These are phyloP conservation scores for Boletus patriciae DNA, from an alignment of 768 basidiomycete species.

Conservation along the genomic window DNA sequence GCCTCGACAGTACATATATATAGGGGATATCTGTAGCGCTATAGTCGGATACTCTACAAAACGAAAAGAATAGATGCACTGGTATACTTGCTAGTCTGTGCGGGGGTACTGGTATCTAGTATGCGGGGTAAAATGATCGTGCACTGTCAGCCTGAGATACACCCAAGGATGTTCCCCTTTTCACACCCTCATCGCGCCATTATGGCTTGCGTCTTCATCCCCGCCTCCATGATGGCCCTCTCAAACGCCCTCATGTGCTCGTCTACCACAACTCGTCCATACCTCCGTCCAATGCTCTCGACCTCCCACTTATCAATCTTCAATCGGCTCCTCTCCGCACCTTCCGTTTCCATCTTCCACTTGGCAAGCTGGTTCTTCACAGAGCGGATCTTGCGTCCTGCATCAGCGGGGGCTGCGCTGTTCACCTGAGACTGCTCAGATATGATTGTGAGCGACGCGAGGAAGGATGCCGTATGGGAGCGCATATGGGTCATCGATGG, in stretches of 20 bases:
- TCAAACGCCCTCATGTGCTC: constrained; percentile 80
- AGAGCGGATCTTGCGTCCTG: constrained; percentile 82
- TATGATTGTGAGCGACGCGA: constrained; percentile 70
- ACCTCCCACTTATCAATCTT: constrained; percentile 83
- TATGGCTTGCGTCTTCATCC: constrained; percentile 74
- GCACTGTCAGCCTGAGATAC: constrained; percentile 6
- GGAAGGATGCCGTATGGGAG: constrained; percentile 70
- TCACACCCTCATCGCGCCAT: constrained; percentile 60
- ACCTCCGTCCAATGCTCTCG: constrained; percentile 42
- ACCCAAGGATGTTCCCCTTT: neutral
- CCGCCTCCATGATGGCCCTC: constrained; percentile 68
- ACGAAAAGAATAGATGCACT: constrained; percentile 17
- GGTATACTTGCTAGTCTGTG: constrained; percentile 21
- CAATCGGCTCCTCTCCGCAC: constrained; percentile 74
- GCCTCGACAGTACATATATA: neutral
- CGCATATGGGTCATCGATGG: constrained; percentile 71
- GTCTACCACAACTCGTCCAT: constrained; percentile 71
- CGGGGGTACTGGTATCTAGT: constrained; percentile 7
- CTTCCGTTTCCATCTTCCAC: constrained; percentile 82
- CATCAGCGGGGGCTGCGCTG: constrained; percentile 79
- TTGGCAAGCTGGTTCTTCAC: constrained; percentile 80
- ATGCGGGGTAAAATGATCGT: constrained; percentile 8
- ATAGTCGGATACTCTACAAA: constrained; percentile 19
- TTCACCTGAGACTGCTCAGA: constrained; percentile 90
- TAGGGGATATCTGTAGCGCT: neutral